Base-by-base conservation (phyloP, 257 asterid genomes). In the Mentha longifolia region DNA sequence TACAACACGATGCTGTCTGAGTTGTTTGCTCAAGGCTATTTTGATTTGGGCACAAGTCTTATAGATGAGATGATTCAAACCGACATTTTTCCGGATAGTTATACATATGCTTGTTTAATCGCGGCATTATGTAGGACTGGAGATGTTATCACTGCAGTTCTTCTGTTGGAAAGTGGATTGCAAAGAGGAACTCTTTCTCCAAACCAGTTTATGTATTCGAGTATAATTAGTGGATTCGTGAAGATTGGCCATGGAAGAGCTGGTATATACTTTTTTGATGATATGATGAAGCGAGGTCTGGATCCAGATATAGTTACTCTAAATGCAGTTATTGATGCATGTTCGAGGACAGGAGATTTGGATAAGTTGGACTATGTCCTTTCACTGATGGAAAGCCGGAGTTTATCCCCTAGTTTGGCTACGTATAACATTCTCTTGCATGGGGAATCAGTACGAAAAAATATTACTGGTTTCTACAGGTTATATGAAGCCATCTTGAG, bases 341-440 rank as follows among this genome's bases (percentile, higher is more conserved):
- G 78, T 79, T 88, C 92, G 16, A 87, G 92, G 81, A 67, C 70
- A 37, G 90, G 96, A 33, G 79, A 86, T 22, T 52, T 80, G 73
- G 80, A 61, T 41, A 78, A 79, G 81, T 77, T 81, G 79, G 55
- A 76, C 37, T 19, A 80, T 49, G 57, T 76, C 70, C 50, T 88
- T 46, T 79, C 81, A 22, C 62, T 75, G 68, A 80, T 85, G 88
- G 84, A 72, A 2, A 50, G 49, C 10, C 63, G 33, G 64, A 70
- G 66, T 45, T 70, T 87, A 62, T 51, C 67, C 42, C 95, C 95
- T 51, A 86, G 61, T 83, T 77, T 94, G 84, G 83, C 75, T 74
- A 88, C 99, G 4, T 88, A 84, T 74, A 91, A 87, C 72, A 84
- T 89, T 77, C 89, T 91, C 54, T 75, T 94, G 77, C 96, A 86